A percentile compares a stretch with the other conserved stretches of the same genome.
phyloP scores from a whole-genome alignment of 1,284 basidiomycete species.

The Cutaneotrichosporon sp. region DNA sequence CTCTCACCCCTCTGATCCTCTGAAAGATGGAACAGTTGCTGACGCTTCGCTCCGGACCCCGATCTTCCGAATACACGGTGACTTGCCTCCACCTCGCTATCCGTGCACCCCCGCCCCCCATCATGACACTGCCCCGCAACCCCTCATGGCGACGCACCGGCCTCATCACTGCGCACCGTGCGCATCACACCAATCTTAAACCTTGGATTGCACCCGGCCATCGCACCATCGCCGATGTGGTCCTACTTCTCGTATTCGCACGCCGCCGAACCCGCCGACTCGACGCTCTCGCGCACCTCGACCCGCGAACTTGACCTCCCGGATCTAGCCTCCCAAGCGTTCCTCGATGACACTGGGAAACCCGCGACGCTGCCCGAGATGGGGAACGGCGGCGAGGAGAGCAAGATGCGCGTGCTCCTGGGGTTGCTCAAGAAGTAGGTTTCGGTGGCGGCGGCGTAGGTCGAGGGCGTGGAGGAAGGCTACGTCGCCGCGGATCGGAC shows the following conservation, averaged over 20 bases:
- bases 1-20: too few relatives aligned
- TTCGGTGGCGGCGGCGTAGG: not conserved
- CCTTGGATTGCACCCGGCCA: not conserved
- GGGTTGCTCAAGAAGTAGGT: conserved; percentile 82
- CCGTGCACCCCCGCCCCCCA: not conserved
- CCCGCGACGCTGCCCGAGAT: conserved; percentile 70
- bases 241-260: not conserved
- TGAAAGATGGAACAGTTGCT: too few relatives aligned
- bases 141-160: too few relatives aligned
- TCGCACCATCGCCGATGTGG: not conserved
- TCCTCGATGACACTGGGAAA: conserved; percentile 51
- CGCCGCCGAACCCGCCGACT: not conserved
- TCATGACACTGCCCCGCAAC: too few relatives aligned
- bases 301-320: not conserved
- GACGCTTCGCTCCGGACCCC: too few relatives aligned
- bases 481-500: not conserved
- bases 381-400: conserved; percentile 73
- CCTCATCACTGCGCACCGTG: not conserved
- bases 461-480: not conserved
- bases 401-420: conserved; percentile 87
- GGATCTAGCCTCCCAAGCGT: conserved; percentile 32
- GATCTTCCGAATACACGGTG: not conserved
- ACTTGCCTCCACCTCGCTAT: conserved; percentile 1
- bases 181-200: not conserved
- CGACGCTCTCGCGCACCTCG: not conserved